Evolutionary conservation across 2,329 filamentous ascomycete genomes (phyloP).

Genomic region (Cladosporium sp.): DNA sequence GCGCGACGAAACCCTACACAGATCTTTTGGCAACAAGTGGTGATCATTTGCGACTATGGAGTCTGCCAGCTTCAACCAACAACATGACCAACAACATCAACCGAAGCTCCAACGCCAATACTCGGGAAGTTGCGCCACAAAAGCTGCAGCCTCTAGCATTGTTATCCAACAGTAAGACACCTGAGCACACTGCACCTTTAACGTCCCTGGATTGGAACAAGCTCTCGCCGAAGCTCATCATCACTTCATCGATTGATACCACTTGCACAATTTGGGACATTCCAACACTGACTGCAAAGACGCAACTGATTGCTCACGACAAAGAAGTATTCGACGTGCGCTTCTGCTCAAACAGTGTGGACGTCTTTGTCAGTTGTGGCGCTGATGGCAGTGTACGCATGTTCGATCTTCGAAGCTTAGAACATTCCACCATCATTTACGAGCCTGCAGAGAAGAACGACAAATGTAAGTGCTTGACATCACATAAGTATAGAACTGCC

Average conservation of each 20-base stretch:
- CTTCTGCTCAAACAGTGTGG: conserved; percentile 97
- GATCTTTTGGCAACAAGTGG: conserved; percentile 93
- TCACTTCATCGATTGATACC: conserved; percentile 97
- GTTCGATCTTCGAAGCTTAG: conserved; percentile 94
- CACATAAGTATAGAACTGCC: background rate
- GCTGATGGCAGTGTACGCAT: conserved; percentile 97
- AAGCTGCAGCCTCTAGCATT: conserved; percentile 91
- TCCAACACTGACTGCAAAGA: conserved; percentile 94
- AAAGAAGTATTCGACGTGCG: conserved; percentile 98
- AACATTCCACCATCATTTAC: conserved; percentile 98
- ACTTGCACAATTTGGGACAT: conserved; percentile 99
- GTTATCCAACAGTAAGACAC: conserved; percentile 95
- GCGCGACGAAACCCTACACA: conserved; percentile 89
- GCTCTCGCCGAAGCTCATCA: conserved; percentile 92
- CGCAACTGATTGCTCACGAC: conserved; percentile 95
- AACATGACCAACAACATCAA: conserved; percentile 68
- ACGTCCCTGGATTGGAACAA: conserved; percentile 98
- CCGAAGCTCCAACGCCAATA: conserved; percentile 59
- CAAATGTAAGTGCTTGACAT: conserved; percentile 35
- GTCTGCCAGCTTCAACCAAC: conserved; percentile 57
- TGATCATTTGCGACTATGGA: conserved; percentile 92
- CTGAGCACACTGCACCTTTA: conserved; percentile 92
- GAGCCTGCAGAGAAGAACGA: conserved; percentile 84
- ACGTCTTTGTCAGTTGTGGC: conserved; percentile 96
- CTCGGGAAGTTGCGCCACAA: conserved; percentile 56